These are phyloP conservation scores for Perkinsela sp. DNA, from an alignment of 208 protist genomes.

Conservation along the genomic window DNA sequence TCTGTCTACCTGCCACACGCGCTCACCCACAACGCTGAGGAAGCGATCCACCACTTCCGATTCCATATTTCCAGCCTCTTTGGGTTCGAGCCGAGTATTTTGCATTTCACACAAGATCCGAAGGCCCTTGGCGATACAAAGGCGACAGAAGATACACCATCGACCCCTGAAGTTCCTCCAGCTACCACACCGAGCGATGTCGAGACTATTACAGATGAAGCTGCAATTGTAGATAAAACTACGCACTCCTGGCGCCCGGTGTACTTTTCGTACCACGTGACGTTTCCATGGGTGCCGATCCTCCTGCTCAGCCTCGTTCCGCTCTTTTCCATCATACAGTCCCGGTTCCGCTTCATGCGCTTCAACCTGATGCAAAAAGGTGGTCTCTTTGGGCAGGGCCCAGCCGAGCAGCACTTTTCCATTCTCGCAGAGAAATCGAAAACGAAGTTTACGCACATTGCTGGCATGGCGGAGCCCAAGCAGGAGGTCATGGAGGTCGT, in stretches of 20 bases:
- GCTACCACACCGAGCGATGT: neutral
- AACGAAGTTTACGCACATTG: conserved; percentile 36
- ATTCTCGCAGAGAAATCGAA: conserved; percentile 21
- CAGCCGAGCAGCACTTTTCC: conserved; percentile 10
- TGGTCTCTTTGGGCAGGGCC: neutral
- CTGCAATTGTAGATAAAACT: neutral
- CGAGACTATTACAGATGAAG: neutral
- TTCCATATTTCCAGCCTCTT: neutral
- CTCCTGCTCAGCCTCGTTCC: neutral
- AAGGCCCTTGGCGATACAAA: no score
- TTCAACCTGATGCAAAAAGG: neutral
- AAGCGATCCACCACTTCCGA: neutral
- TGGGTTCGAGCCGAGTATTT: neutral
- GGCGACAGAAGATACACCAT: no score
- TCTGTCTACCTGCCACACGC: neutral
- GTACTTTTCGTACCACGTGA: neutral
- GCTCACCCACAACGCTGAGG: neutral
- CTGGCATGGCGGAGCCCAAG: conserved; percentile 46
- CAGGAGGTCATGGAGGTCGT: conserved; percentile 68
- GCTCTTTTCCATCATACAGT: neutral
- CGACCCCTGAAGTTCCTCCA: no score
- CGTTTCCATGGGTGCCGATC: neutral
- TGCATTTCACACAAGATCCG: neutral
- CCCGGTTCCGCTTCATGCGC: neutral
- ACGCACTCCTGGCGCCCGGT: neutral